Percentiles rank a stretch among this genome's conserved stretches.
Conservation (phyloP, 2,329 filamentous ascomycete species). For the Fusarium luffae region DNA sequence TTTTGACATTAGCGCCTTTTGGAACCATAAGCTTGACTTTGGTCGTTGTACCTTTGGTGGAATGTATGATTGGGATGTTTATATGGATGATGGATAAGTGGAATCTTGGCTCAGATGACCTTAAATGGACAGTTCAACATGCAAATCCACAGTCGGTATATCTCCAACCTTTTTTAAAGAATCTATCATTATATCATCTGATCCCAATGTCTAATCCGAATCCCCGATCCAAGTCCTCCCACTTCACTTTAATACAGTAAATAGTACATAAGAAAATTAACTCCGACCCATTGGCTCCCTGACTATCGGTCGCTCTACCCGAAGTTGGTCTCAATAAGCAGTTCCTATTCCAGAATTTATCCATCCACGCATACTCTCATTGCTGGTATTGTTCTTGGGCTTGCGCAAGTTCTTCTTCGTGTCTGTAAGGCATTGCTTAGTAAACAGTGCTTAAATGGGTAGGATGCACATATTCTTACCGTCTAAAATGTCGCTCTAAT, state of each 20-base stretch:
- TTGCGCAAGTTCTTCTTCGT: neutral
- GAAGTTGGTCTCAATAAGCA: neutral
- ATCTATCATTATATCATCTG: neutral
- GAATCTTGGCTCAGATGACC: too few species aligned
- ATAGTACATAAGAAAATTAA: neutral
- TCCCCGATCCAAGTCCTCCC: neutral
- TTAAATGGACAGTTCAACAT: too few species aligned
- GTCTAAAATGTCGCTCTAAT: conserved; percentile 17
- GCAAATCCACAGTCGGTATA: too few species aligned
- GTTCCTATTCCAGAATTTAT: too few species aligned
- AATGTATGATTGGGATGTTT: too few species aligned
- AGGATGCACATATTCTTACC: neutral
- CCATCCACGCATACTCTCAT: neutral
- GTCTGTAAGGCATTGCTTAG: neutral
- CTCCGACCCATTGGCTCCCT: neutral
- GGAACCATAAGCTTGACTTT: too few species aligned
- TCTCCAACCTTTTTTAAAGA: rapidly evolving
- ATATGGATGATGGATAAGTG: too few species aligned
- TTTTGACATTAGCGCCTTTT: too few species aligned
- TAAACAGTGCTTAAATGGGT: too few species aligned
- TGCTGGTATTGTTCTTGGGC: neutral
- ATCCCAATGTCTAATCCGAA: neutral
- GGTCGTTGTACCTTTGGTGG: too few species aligned
- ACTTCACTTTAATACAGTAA: neutral
- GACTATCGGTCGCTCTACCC: neutral